Evolutionary conservation across 2,329 filamentous ascomycete species (phyloP).

Genomic region (Botrytis pseudocinerea): DNA sequence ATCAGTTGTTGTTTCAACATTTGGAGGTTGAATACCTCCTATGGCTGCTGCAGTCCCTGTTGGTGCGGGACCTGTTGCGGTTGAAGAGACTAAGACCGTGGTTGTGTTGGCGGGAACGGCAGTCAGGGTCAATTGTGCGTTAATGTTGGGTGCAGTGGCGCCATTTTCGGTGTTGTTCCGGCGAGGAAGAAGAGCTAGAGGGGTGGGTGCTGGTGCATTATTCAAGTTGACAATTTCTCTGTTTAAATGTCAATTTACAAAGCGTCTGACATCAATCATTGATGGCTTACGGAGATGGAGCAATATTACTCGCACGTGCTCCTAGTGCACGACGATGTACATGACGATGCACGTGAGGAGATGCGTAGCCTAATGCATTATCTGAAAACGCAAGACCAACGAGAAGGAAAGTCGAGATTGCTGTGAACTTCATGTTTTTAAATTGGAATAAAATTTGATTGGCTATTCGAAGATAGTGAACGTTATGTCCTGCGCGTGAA

Average conservation of each 20-base stretch:
- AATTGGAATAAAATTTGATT: not conserved
- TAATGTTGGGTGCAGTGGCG: not conserved
- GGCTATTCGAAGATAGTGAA: not conserved
- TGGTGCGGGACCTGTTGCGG: not conserved
- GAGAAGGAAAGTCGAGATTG: not conserved
- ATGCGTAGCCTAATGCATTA: not conserved
- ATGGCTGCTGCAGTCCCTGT: slow-evolving; percentile 6
- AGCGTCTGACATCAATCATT: not conserved
- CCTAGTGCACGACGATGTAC: not conserved
- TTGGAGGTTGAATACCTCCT: slow-evolving; percentile 8
- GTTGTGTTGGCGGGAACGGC: slow-evolving; percentile 15
- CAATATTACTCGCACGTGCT: not conserved
- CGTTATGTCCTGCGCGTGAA: not conserved
- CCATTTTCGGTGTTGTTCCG: not conserved
- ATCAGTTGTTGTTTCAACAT: slow-evolving; percentile 13
- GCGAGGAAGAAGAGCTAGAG: not conserved
- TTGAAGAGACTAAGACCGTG: not conserved
- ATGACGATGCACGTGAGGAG: not conserved
- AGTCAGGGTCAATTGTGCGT: not conserved
- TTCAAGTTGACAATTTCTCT: not conserved
- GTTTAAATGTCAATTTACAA: not conserved
- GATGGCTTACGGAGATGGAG: not conserved
- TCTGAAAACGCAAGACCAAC: not conserved
- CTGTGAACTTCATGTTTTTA: slow-evolving; percentile 2
- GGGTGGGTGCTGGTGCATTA: not conserved